Percentiles rank a stretch among this genome's conserved stretches.
phyloP scores from a whole-genome alignment of 306 rosid genomes.

The Carpinus fangiana region DNA sequence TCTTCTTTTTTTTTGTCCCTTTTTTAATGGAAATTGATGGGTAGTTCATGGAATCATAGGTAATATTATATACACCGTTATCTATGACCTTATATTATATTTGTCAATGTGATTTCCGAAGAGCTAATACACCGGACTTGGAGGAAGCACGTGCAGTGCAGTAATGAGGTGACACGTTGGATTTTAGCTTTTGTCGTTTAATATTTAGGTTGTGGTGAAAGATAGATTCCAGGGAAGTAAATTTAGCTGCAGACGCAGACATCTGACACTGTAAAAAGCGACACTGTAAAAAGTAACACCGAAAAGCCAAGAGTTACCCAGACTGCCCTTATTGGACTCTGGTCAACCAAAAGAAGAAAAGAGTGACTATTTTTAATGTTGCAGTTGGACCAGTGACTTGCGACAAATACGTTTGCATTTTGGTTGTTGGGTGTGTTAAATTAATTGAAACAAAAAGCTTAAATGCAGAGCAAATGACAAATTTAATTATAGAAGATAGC shows the following conservation, averaged over 20 bases:
- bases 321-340: constrained; percentile 24
- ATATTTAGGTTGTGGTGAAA: constrained; percentile 36
- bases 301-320: constrained; percentile 28
- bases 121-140: constrained; percentile 38
- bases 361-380: not conserved
- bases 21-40: constrained; percentile 29
- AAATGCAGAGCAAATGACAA: no score
- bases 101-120: constrained; percentile 22
- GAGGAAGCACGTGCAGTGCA: constrained; percentile 70
- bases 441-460: no score
- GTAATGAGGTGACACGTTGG: constrained; percentile 33
- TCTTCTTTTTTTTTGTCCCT: no score
- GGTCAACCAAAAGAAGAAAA: constrained; percentile 33
- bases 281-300: constrained; percentile 9
- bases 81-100: constrained; percentile 33
- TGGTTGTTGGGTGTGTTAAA: not conserved
- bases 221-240: constrained; percentile 57
- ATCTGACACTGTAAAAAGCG: constrained; percentile 29
- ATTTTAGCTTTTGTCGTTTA: constrained; percentile 65
- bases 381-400: not conserved
- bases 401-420: not conserved
- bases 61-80: constrained; percentile 22
- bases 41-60: constrained; percentile 41
- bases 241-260: constrained; percentile 35
- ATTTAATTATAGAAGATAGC: no score